These are phyloP conservation scores for Albugo candida DNA, from an alignment of 352 stramenopile species.

Conservation along the genomic window DNA sequence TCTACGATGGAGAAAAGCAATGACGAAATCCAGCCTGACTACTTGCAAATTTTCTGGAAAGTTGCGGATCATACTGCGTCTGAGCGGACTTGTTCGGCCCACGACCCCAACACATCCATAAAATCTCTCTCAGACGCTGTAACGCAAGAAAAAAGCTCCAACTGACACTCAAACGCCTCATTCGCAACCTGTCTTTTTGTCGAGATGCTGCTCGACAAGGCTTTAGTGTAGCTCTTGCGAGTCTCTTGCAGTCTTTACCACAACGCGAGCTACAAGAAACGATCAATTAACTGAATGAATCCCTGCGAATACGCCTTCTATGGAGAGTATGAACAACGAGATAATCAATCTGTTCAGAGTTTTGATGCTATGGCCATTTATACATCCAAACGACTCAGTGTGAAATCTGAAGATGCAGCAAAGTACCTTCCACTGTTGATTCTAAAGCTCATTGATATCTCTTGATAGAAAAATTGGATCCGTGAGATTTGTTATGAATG, in stretches of 20 bases:
- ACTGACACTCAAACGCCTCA: constrained; percentile 82
- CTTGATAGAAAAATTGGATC: constrained; percentile 74
- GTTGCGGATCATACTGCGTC: constrained; percentile 49
- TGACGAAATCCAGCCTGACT: constrained; percentile 5
- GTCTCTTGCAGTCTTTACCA: constrained; percentile 36
- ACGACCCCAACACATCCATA: constrained; percentile 29
- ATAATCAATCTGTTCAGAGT: constrained; percentile 81
- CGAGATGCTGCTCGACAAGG: constrained; percentile 76
- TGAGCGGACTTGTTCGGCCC: constrained; percentile 32
- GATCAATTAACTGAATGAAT: constrained; percentile 31
- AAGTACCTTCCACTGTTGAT: constrained; percentile 19
- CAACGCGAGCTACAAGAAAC: constrained; percentile 23
- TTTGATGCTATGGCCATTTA: constrained; percentile 74
- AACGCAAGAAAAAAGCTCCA: constrained; percentile 27
- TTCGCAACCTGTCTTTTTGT: constrained; percentile 76
- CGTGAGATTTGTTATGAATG: constrained; percentile 59
- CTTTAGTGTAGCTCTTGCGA: constrained; percentile 69
- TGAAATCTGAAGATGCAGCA: constrained; percentile 10
- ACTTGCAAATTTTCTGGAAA: constrained; percentile 80
- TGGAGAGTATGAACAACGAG: constrained; percentile 85
- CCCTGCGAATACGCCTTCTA: constrained; percentile 66
- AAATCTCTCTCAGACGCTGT: constrained; percentile 5
- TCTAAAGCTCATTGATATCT: constrained; percentile 19
- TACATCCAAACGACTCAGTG: constrained; percentile 34
- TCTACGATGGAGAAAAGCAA: too few species aligned